Base-by-base conservation (phyloP, 192 early-diverging fungal genomes). In the Irineochytrium annulatum region DNA sequence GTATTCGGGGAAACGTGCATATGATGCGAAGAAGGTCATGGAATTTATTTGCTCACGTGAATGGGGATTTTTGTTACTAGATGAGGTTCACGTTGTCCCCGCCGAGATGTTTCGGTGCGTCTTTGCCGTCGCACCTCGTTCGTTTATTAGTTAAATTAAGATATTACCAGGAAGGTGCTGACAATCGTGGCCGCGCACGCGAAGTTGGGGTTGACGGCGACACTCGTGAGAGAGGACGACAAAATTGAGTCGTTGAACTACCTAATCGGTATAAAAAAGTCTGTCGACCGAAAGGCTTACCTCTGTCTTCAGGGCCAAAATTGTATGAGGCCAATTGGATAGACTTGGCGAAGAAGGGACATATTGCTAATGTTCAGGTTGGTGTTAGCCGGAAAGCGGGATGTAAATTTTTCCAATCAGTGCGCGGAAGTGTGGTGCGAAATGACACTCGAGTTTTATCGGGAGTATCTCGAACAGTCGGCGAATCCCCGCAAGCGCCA, bases 321-420 rank as follows among this genome's bases (percentile, higher is more conserved):
- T 77, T 99, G 44, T 99, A 93, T 75, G 97, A 99, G 70, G 97
- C 97, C 16, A 99, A 99, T 68, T 99, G 97, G 97, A 90, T 97
- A 91, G 97, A 99, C 66, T 68, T 99, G 55, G 92, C 94, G n/a
- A 87, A 81, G 29, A 84, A 89, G 68, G 97, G 97, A 28, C 91
- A 94, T 67, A 99, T 99, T 80, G 97, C 97, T 1, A 94, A 90
- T 32, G 97, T 99, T 34, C 89, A 93, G 46, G 68, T 73, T 13
- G 8, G 32, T 58, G 31, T 72, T 2, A n/a, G 68, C 3, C 20
- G 1, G 39, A 73, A 19, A 22, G 19, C 1, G 52, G 31, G 24
- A 4, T 55, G 20, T 65, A 14, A 60, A 16, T 20, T 34, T 43
- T 51, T 44, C 28, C 26, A 27, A 24, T 32, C 53, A 79, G 78